phyloP scores from a whole-genome alignment of 1,284 basidiomycete genomes.

The Heterobasidion occidentale region DNA sequence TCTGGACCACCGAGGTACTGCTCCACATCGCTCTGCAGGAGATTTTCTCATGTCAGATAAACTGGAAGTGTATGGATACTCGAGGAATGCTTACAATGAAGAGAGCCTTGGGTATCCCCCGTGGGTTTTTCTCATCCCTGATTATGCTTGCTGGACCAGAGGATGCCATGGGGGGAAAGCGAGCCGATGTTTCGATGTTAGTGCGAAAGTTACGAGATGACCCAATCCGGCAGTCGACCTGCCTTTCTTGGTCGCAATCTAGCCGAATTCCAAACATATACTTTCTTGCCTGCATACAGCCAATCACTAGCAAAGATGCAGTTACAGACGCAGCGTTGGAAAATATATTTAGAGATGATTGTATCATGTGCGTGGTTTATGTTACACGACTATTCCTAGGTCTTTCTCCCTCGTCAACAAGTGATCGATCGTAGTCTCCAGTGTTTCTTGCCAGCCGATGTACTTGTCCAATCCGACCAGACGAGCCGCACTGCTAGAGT shows the following conservation, averaged over 20 bases:
- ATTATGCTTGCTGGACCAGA: constrained; percentile 27
- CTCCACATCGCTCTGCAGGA: constrained; percentile 68
- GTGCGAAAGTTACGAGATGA: background rate
- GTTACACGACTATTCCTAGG: background rate
- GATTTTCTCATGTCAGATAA: background rate
- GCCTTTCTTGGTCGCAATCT: too few species aligned
- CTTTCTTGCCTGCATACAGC: too few species aligned
- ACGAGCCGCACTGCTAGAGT: background rate
- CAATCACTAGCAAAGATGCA: too few species aligned
- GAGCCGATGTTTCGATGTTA: too few species aligned
- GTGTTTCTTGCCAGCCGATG: background rate
- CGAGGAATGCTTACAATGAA: constrained; percentile 71
- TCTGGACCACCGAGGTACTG: constrained; percentile 80
- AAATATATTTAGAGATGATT: too few species aligned
- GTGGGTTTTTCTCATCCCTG: constrained; percentile 63
- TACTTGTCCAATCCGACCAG: background rate
- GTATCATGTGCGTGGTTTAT: too few species aligned
- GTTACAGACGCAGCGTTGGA: too few species aligned
- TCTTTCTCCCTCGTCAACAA: background rate
- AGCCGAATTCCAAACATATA: too few species aligned
- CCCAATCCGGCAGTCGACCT: too few species aligned
- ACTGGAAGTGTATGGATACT: background rate
- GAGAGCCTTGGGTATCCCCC: constrained; percentile 91
- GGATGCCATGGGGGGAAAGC: constrained; percentile 12
- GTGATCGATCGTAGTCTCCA: background rate